A percentile compares a stretch with the other conserved stretches of the same genome.
These are phyloP conservation scores for Gyromitra esculenta DNA, from an alignment of 2,329 filamentous ascomycete species.

Conservation along the genomic window DNA sequence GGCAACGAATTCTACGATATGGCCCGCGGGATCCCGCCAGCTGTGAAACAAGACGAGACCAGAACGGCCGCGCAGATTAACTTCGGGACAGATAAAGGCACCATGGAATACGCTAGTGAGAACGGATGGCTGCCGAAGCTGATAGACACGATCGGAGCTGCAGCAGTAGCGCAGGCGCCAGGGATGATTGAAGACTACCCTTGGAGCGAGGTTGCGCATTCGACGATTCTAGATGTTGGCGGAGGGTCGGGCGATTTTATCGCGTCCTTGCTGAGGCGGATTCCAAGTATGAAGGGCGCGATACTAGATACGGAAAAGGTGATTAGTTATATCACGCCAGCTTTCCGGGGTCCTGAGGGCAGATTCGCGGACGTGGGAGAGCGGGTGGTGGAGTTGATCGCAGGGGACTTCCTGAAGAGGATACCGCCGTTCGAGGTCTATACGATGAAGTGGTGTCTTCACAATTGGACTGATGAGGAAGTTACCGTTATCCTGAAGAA, in stretches of 20 bases:
- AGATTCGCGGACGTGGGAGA: constrained; percentile 59
- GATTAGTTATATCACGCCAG: constrained; percentile 58
- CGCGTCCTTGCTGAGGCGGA: constrained; percentile 59
- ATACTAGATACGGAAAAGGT: constrained; percentile 60
- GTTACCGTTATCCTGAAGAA: constrained; percentile 53
- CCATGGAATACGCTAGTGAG: constrained; percentile 61
- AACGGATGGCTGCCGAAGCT: constrained; percentile 60
- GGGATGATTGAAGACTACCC: constrained; percentile 62
- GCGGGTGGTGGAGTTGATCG: constrained; percentile 59
- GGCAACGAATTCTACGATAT: constrained; percentile 64
- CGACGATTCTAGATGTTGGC: constrained; percentile 61
- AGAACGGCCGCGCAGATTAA: constrained; percentile 61
- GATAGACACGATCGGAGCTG: constrained; percentile 61
- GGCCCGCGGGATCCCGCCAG: constrained; percentile 61
- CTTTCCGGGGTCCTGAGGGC: constrained; percentile 58
- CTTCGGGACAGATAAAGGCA: constrained; percentile 61
- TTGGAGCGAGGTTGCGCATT: constrained; percentile 61
- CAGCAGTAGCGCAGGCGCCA: constrained; percentile 60
- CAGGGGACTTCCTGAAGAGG: constrained; percentile 61
- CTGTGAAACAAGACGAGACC: constrained; percentile 54
- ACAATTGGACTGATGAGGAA: constrained; percentile 62
- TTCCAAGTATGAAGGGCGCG: constrained; percentile 59
- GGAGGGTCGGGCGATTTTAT: constrained; percentile 62
- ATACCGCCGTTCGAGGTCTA: constrained; percentile 59
- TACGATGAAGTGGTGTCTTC: constrained; percentile 61